Conservation (phyloP, 139 green algal species). For the Haematococcus sp. region DNA sequence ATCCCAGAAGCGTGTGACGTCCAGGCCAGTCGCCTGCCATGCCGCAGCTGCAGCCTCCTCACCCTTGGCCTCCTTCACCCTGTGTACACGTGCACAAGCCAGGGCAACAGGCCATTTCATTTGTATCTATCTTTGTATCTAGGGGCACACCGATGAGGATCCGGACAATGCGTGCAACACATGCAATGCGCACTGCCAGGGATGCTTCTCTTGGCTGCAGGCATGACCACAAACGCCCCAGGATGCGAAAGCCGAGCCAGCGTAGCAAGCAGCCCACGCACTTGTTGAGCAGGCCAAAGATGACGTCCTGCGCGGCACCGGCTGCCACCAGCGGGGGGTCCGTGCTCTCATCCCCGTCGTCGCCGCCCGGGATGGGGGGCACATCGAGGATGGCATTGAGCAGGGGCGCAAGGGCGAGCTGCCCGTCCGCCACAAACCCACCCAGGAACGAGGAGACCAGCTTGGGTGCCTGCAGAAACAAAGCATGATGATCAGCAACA, state of each 20-base stretch:
- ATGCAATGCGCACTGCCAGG: neutral
- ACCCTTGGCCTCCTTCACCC: neutral
- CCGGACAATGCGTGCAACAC: neutral
- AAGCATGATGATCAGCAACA: neutral
- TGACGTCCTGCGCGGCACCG: neutral
- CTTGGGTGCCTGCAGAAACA: neutral
- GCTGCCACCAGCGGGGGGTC: constrained; percentile 1
- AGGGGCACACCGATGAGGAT: neutral
- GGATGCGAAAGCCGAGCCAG: neutral
- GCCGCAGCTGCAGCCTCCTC: neutral
- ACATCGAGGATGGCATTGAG: neutral
- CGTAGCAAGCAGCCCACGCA: neutral
- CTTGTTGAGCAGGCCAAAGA: neutral
- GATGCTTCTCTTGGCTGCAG: no score
- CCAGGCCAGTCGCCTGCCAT: neutral
- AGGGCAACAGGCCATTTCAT: neutral
- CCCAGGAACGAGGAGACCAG: neutral
- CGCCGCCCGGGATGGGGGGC: neutral
- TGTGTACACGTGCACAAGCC: neutral
- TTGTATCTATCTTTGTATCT: neutral
- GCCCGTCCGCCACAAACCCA: neutral
- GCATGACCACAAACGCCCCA: neutral
- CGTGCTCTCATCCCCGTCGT: neutral
- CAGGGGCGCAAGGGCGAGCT: neutral
- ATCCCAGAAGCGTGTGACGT: neutral